Conservation (phyloP, 306 rosid species). For the Cicer yamashitae region DNA sequence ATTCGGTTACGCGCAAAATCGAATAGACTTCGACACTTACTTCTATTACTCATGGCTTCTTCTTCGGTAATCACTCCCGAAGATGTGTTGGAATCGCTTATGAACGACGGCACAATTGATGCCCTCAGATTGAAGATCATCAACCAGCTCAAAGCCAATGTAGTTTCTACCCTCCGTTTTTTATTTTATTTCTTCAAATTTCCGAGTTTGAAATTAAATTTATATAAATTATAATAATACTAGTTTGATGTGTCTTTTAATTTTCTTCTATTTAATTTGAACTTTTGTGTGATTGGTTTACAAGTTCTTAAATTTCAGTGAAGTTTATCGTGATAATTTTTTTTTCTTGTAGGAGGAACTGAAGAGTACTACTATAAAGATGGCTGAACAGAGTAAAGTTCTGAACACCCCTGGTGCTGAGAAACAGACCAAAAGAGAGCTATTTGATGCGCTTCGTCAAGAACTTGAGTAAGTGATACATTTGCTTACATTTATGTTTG, state of each 20-base stretch:
- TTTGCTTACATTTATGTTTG: neutral
- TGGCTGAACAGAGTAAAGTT: constrained; percentile 96
- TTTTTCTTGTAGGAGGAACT: constrained; percentile 77
- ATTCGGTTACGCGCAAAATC: constrained; percentile 16
- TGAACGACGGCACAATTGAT: constrained; percentile 97
- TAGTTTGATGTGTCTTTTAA: neutral
- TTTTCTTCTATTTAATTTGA: neutral
- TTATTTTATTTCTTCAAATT: neutral
- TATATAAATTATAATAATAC: too few relatives aligned
- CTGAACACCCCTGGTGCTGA: constrained; percentile 94
- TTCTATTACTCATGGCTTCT: constrained; percentile 55
- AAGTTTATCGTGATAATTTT: constrained; percentile 2
- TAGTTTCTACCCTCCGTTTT: constrained; percentile 35
- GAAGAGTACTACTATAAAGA: constrained; percentile 79
- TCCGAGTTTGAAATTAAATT: neutral
- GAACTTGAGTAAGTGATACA: constrained; percentile 77
- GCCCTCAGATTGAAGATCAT: constrained; percentile 93
- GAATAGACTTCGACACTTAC: neutral
- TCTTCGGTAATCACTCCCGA: constrained; percentile 79
- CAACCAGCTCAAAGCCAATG: constrained; percentile 98
- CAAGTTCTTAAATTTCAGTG: neutral
- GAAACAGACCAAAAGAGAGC: constrained; percentile 93
- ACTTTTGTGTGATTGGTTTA: constrained; percentile 3
- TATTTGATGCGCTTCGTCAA: constrained; percentile 83
- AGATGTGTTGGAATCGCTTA: constrained; percentile 82